Percentiles rank a stretch among this genome's conserved stretches.
Conservation (phyloP, 495 filamentous ascomycete species). For the Mytilinidion resinicola region DNA sequence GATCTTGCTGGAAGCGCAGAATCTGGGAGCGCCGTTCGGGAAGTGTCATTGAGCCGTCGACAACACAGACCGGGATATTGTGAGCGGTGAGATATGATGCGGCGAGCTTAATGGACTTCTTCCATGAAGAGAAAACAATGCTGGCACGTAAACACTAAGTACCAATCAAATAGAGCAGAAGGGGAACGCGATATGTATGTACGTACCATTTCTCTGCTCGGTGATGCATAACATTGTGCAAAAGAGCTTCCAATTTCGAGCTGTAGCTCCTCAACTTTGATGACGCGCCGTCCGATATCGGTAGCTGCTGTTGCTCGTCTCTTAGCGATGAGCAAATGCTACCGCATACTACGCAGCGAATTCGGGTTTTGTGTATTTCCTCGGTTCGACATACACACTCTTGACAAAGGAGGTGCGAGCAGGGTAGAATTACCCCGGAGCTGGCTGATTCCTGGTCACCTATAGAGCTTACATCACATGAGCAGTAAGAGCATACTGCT, state of each 20-base stretch:
- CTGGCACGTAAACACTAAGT: neutral
- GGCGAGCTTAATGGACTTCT: neutral
- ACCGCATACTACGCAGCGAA: neutral
- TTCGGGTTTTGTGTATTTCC: neutral
- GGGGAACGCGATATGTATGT: neutral
- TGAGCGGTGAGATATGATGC: neutral
- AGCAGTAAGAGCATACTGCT: conserved; percentile 6
- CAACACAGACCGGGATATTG: neutral
- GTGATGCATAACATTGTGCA: neutral
- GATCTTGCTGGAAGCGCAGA: conserved; percentile 20
- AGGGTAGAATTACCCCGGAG: neutral
- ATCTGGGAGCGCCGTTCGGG: conserved; percentile 9
- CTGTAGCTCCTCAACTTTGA: neutral
- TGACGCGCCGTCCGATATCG: neutral
- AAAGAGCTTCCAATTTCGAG: neutral
- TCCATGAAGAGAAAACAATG: conserved; percentile 11
- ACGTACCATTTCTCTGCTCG: neutral
- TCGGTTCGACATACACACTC: neutral
- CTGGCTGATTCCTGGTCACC: neutral
- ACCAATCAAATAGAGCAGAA: neutral
- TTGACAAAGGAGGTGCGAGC: conserved; percentile 6
- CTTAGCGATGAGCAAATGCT: neutral
- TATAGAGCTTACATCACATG: conserved; percentile 3
- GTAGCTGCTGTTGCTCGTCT: neutral
- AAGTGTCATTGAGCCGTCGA: conserved; percentile 13